phyloP scores from a whole-genome alignment of 1,284 basidiomycete species.

The Thecaphora thlaspeos region DNA sequence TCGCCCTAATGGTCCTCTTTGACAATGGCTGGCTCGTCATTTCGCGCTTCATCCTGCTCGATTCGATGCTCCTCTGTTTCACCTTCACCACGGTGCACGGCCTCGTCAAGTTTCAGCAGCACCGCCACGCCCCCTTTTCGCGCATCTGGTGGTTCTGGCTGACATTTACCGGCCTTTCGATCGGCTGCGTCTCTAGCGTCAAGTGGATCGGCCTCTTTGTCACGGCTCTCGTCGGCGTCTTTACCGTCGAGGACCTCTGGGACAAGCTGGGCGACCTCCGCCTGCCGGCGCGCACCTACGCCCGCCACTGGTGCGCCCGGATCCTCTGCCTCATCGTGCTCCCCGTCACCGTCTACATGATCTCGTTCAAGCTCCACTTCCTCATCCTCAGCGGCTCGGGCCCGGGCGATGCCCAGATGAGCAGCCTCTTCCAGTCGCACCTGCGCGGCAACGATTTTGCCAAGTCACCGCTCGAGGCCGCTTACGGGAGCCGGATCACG shows the following conservation, averaged over 20 bases:
- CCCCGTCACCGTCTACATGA: slow-evolving; percentile 87
- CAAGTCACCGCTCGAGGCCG: slow-evolving; percentile 67
- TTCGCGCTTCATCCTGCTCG: slow-evolving; percentile 92
- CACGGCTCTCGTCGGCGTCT: slow-evolving; percentile 87
- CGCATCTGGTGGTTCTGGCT: slow-evolving; percentile 98
- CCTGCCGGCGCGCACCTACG: slow-evolving; percentile 82
- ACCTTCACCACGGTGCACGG: slow-evolving; percentile 95
- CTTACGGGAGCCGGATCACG: slow-evolving; percentile 84
- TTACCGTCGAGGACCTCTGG: slow-evolving; percentile 97
- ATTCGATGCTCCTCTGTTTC: slow-evolving; percentile 97
- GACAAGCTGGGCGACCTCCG: slow-evolving; percentile 94
- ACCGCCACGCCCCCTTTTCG: slow-evolving; percentile 80
- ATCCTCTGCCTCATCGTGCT: slow-evolving; percentile 82
- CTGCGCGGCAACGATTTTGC: slow-evolving; percentile 89
- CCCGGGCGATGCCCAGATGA: slow-evolving; percentile 97
- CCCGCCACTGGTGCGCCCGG: slow-evolving; percentile 86
- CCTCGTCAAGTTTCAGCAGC: slow-evolving; percentile 91
- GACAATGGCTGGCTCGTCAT: slow-evolving; percentile 96
- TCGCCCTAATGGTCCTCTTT: slow-evolving; percentile 83
- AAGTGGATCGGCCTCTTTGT: slow-evolving; percentile 97
- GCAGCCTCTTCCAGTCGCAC: slow-evolving; percentile 96
- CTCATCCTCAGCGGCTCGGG: slow-evolving; percentile 88
- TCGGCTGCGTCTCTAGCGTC: slow-evolving; percentile 92
- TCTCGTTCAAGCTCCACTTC: slow-evolving; percentile 94
- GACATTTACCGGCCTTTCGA: slow-evolving; percentile 81